Percentiles rank a stretch among this genome's conserved stretches.
Evolutionary conservation across 495 filamentous ascomycete species (phyloP).

Genomic region (Penicillium pancosmium): DNA sequence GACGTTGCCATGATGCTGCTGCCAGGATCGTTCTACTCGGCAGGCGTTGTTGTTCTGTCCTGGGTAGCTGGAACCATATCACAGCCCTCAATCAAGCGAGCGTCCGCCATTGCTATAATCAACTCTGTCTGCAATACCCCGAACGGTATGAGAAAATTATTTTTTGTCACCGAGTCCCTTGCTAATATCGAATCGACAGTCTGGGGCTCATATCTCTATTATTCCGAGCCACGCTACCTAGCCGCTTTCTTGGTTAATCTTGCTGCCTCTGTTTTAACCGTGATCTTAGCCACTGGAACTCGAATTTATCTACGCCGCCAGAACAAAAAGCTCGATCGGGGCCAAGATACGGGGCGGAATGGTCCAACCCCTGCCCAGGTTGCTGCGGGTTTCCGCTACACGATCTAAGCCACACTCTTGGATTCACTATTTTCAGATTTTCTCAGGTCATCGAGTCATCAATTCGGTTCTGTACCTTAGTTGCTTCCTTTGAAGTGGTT

Average conservation of each 20-base stretch:
- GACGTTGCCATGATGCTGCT: slow-evolving; percentile 23
- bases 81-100: slow-evolving; percentile 19
- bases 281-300: slow-evolving; percentile 11
- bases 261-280: slow-evolving; percentile 11
- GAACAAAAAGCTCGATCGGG: slow-evolving; percentile 28
- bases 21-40: slow-evolving; percentile 17
- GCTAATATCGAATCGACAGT: slow-evolving; percentile 6
- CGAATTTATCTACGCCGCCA: slow-evolving; percentile 19
- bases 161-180: too few relatives aligned
- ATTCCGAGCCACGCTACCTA: slow-evolving; percentile 16
- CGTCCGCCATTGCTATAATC: slow-evolving; percentile 18
- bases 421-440: not conserved
- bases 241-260: slow-evolving; percentile 19
- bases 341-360: slow-evolving; percentile 20
- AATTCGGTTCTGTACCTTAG: too few relatives aligned
- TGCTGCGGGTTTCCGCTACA: slow-evolving; percentile 19
- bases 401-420: not conserved
- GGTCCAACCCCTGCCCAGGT: slow-evolving; percentile 27
- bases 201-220: slow-evolving; percentile 20
- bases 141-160: slow-evolving; percentile 11
- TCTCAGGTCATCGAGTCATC: too few relatives aligned
- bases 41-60: slow-evolving; percentile 17
- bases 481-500: too few relatives aligned
- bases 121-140: slow-evolving; percentile 21
- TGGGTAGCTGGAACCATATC: slow-evolving; percentile 17